Evolutionary conservation across 345 rosid genomes (phyloP).

Genomic region (Adansonia digitata): DNA sequence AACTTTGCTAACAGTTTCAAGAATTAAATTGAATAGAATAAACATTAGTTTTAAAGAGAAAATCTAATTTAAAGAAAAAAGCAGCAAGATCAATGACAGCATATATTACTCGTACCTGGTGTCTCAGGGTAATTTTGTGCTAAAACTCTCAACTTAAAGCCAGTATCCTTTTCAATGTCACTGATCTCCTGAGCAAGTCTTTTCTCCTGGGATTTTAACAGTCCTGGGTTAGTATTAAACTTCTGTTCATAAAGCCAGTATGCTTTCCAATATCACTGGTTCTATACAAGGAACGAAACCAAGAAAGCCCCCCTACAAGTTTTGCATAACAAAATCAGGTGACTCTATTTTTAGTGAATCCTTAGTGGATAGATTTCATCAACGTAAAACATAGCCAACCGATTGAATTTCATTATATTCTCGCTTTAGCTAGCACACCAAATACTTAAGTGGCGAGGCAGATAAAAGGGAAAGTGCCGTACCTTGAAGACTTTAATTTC

Average conservation of each 20-base stretch:
- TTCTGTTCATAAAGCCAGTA: background rate
- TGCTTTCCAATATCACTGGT: too few species aligned
- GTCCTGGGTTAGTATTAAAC: background rate
- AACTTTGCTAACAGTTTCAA: background rate
- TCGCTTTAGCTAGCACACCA: too few species aligned
- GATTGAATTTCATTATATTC: background rate
- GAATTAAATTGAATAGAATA: background rate
- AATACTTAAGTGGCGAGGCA: background rate
- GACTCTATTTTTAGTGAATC: background rate
- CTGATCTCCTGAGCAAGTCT: constrained; percentile 66
- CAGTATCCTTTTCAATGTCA: constrained; percentile 75
- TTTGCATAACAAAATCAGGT: background rate
- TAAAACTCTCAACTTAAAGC: constrained; percentile 76
- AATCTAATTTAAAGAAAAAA: background rate
- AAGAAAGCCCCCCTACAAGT: background rate
- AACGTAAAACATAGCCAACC: background rate
- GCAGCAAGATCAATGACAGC: background rate
- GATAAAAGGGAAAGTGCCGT: background rate
- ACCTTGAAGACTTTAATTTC: too few species aligned
- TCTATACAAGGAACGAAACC: background rate
- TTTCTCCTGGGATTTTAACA: constrained; percentile 56
- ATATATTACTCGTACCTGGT: constrained; percentile 48
- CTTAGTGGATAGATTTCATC: background rate
- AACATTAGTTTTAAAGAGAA: background rate
- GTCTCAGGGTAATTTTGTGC: constrained; percentile 95